A percentile compares a stretch with the other conserved stretches of the same genome.
These are phyloP conservation scores for Malassezia arunalokei DNA, from an alignment of 1,284 basidiomycete species.

Conservation along the genomic window DNA sequence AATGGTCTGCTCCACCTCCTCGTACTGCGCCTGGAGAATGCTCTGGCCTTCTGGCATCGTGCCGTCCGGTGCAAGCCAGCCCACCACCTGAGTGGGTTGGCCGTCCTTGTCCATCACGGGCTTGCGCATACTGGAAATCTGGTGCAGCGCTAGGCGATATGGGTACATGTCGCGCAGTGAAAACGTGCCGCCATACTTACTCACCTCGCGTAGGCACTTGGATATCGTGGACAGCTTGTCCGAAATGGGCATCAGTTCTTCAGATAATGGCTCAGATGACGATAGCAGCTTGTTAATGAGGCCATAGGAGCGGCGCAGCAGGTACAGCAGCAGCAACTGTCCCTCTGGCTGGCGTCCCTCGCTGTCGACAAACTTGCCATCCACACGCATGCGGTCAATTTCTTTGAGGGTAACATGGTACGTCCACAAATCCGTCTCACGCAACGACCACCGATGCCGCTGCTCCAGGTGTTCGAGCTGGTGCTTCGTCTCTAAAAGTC, in stretches of 20 bases:
- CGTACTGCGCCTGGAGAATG: constrained; percentile 86
- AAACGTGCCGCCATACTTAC: constrained; percentile 91
- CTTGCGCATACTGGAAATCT: constrained; percentile 82
- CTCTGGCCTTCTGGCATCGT: constrained; percentile 88
- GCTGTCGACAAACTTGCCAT: constrained; percentile 90
- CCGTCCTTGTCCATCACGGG: constrained; percentile 67
- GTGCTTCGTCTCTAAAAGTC: constrained; percentile 69
- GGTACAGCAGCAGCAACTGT: constrained; percentile 82
- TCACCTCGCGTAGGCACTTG: constrained; percentile 90
- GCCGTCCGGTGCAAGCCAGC: constrained; percentile 53
- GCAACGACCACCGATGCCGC: constrained; percentile 90
- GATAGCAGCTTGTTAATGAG: constrained; percentile 86
- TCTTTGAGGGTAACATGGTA: constrained; percentile 88
- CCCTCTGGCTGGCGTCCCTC: constrained; percentile 81
- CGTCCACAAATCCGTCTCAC: constrained; percentile 69
- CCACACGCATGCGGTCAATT: constrained; percentile 89
- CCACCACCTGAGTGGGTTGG: constrained; percentile 30
- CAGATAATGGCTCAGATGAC: constrained; percentile 96
- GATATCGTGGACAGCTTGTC: constrained; percentile 52
- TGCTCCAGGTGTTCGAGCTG: constrained; percentile 79
- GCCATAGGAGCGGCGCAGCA: constrained; percentile 87
- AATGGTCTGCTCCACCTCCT: constrained; percentile 87
- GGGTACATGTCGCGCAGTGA: constrained; percentile 92
- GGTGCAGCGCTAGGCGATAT: constrained; percentile 86
- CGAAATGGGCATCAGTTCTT: constrained; percentile 81